Percentiles rank a stretch among this genome's conserved stretches.
Evolutionary conservation across 75 land plant species (phyloP).

Genomic region (Gnetum montanum): DNA sequence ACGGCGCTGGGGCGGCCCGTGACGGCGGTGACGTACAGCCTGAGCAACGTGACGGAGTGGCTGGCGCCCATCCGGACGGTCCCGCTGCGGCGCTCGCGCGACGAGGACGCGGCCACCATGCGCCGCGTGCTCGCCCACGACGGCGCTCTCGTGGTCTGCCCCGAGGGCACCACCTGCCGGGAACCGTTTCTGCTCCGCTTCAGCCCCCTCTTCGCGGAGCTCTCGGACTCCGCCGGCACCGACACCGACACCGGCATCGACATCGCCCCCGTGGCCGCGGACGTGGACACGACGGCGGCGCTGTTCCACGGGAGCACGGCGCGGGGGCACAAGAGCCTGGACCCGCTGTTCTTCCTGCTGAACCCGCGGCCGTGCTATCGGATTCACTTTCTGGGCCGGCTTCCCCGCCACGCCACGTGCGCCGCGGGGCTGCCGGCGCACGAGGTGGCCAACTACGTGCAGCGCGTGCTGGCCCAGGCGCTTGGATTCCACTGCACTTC

Average conservation of each 20-base stretch:
- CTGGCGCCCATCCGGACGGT: conserved; percentile 72
- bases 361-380: conserved; percentile 40
- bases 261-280: conserved; percentile 51
- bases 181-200: conserved; percentile 57
- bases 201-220: conserved; percentile 54
- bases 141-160: conserved; percentile 80
- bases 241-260: too few relatives aligned
- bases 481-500: conserved; percentile 54
- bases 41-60: conserved; percentile 61
- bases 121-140: conserved; percentile 25
- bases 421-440: conserved; percentile 45
- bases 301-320: conserved; percentile 65
- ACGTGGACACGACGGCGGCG: conserved; percentile 13
- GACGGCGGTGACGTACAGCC: conserved; percentile 54
- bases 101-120: conserved; percentile 50
- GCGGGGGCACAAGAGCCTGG: conserved; percentile 49
- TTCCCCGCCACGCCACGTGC: conserved; percentile 35
- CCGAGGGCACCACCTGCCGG: conserved; percentile 84
- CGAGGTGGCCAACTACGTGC: conserved; percentile 54
- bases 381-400: conserved; percentile 26
- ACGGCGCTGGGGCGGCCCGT: conserved; percentile 28
- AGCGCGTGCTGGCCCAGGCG: conserved; percentile 28
- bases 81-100: conserved; percentile 52
- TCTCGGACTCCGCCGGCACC: too few relatives aligned
- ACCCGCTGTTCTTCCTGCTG: conserved; percentile 55